Conservation (phyloP, 345 rosid genomes). For the Gossypium sturtianum region DNA sequence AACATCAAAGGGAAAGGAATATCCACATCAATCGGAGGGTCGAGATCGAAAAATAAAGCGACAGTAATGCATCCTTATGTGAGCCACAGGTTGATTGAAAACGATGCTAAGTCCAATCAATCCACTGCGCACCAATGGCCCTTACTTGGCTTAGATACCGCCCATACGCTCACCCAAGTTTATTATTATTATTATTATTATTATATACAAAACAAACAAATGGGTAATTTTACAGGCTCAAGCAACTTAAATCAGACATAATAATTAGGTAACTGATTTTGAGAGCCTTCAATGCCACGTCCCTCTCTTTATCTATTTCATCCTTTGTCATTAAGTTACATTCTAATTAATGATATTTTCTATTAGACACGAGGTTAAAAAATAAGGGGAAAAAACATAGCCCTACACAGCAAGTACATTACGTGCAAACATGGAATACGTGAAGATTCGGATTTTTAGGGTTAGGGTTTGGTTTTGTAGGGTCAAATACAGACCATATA, state of each 20-base stretch:
- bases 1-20: background rate
- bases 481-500: slow-evolving; percentile 14
- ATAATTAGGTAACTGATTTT: slow-evolving; percentile 12
- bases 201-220: background rate
- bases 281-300: slow-evolving; percentile 4
- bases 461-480: slow-evolving; percentile 27
- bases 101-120: slow-evolving; percentile 11
- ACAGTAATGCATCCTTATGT: slow-evolving; percentile 8
- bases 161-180: background rate
- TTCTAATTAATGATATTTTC: too few species aligned
- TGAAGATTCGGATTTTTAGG: slow-evolving; percentile 14
- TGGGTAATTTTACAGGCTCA: slow-evolving; percentile 1
- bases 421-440: slow-evolving; percentile 18
- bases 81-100: slow-evolving; percentile 10
- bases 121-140: background rate
- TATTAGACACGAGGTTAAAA: background rate
- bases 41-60: slow-evolving; percentile 3
- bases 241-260: slow-evolving; percentile 15
- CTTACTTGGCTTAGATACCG: background rate
- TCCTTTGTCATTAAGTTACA: background rate
- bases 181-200: too few species aligned
- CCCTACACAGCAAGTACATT: background rate
- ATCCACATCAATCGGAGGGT: slow-evolving; percentile 10
- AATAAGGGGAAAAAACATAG: background rate
- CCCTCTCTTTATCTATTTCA: background rate